phyloP scores from a whole-genome alignment of 176 grass and related monocot species.

The Calamus simplicifolius region DNA sequence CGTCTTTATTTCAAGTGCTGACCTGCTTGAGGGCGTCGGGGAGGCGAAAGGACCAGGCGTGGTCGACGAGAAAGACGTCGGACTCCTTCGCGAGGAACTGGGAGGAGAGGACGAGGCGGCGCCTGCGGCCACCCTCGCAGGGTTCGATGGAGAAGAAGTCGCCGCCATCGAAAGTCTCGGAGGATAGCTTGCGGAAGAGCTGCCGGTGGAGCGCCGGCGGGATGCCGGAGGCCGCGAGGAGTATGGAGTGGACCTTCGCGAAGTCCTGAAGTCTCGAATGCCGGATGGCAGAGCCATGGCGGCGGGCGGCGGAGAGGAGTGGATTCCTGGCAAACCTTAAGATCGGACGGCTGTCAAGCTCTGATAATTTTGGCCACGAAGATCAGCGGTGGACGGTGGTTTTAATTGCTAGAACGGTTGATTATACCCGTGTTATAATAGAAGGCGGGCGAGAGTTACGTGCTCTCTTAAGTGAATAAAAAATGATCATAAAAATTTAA shows the following conservation, averaged over 20 bases:
- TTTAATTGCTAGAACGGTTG: too few species aligned
- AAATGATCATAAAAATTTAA: too few species aligned
- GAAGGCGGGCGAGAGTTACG: too few species aligned
- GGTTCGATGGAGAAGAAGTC: slow-evolving; percentile 58
- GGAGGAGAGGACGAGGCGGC: slow-evolving; percentile 42
- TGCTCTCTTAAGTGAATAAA: too few species aligned
- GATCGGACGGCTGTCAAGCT: too few species aligned
- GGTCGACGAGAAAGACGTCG: slow-evolving; percentile 84
- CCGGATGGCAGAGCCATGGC: neutral
- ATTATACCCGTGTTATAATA: too few species aligned
- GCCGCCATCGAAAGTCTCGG: slow-evolving; percentile 86
- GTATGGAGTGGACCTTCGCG: slow-evolving; percentile 54
- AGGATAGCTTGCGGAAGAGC: slow-evolving; percentile 70
- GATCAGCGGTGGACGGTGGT: too few species aligned
- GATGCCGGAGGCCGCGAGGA: slow-evolving; percentile 58
- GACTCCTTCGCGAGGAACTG: slow-evolving; percentile 36
- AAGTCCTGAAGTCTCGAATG: slow-evolving; percentile 61
- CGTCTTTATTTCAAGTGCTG: neutral
- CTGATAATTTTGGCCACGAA: too few species aligned
- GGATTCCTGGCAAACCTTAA: neutral
- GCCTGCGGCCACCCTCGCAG: slow-evolving; percentile 49
- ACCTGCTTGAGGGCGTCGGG: slow-evolving; percentile 80
- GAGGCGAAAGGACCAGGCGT: slow-evolving; percentile 92
- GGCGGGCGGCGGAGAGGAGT: neutral
- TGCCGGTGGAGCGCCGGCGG: slow-evolving; percentile 45